Base-by-base conservation (phyloP, 768 basidiomycete genomes). In the Collybiopsis confluens region DNA sequence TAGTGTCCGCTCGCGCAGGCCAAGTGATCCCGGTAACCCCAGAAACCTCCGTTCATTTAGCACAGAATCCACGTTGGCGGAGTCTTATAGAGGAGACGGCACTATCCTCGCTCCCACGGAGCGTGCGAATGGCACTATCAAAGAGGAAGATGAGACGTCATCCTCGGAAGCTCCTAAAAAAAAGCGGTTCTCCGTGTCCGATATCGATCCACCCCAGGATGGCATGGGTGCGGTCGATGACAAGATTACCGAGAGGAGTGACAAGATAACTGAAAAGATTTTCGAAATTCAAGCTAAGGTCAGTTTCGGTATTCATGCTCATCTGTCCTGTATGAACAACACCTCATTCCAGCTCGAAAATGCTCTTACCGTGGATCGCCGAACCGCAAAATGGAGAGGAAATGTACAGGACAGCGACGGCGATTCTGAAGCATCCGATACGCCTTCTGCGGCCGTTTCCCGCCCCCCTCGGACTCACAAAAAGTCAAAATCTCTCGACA, bases 231-330 rank as follows among this genome's bases (percentile, higher is more conserved):
- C 89, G n/a, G 88, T 91, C 15, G 91, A 92, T 59, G 86, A 90
- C 65, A 85, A 86, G 42, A 91, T 94, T 66, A 88, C 82, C 58
- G 78, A 85, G 63, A 85, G 86, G 65, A 92, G 88, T 59, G 93
- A 95, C 61, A 84, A 81, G 63, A 94, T 97, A 52, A 87, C 90
- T 23, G 83, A 89, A 65, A 92, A 93, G 68, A 89, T 97, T 43
- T 63, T 88, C 45, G 83, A 88, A 68, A 95, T 97, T 55, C 92
- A 96, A 70, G 84, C 89, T 59, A 96, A 95, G 82, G 93, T 92
- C 41, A 52, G 74, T 67, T n/a, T 45, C 49, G 13, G 38, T 41
- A 10, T 35, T 16, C 23, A 18, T 16, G 20, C 49, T 42, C 20
- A 50, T 51, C 30, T 38, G 40, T 35, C 18, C 46, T 33, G 36